Evolutionary conservation across 2,329 filamentous ascomycete genomes (phyloP), one percentile per base, ranked within the genome.

Genomic region (Epichloe sp.): DNA sequence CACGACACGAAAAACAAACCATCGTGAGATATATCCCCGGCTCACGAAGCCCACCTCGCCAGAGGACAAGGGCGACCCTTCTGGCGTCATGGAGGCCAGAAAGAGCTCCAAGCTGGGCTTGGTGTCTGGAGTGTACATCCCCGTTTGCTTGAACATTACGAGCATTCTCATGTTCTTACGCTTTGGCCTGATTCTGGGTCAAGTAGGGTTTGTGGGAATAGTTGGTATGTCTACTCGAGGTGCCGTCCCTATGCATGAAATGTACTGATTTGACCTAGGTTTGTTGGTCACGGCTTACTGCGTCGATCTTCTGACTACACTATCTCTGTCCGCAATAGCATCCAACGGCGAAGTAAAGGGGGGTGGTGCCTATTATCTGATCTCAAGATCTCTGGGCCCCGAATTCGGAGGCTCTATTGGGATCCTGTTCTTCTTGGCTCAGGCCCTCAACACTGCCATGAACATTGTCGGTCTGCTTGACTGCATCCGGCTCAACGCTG

Each of bases 91-190:
- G 61, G 70, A 71, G 31, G 59, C 58, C 35, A 64, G 55, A 52
- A 72, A 68, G 59, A 67, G 65, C 54, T 62, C 76, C 58, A 93
- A 93, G 68, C 74, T 94, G 52, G 86, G 86, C 38, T 83, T 81
- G 8, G 80, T 88, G 57, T 86, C 82, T 4, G 86, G 86, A 7
- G 85, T 94, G 46, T 95, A 89, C 64, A 85, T 95, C 15, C 88
- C 88, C 1, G 88, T 88, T n/a, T 90, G 84, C 54, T 73, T 94
- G 57, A 95, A 93, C 65, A 88, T 95, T 42, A 71, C 94, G 57
- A 91, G 86, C 59, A 94, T 95, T 66, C 77, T 95, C 55, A 94
- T 95, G 87, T 95, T 95, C 68, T 73, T 95, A 59, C 80, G 88
- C 21, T 95, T 95, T 65, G 88, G 88, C 21, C 82, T 88, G 59